Conservation (phyloP, 2,329 filamentous ascomycete species). For the Thielaviopsis populi region DNA sequence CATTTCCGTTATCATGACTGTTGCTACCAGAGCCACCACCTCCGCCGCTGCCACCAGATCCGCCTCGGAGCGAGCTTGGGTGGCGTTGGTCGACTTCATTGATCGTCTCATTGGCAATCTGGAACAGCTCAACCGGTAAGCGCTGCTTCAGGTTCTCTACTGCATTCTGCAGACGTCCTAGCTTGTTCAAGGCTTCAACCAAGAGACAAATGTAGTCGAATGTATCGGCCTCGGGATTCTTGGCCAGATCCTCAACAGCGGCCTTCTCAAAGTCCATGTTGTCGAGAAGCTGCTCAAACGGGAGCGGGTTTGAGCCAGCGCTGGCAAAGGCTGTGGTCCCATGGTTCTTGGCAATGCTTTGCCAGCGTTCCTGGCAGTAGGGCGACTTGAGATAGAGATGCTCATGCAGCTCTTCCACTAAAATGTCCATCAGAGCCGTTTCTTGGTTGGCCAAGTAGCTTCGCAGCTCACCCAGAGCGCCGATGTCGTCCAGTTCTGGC, state of each 20-base stretch:
- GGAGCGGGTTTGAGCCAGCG: slow-evolving; percentile 28
- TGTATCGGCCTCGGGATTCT: slow-evolving; percentile 88
- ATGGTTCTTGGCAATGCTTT: slow-evolving; percentile 57
- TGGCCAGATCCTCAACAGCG: slow-evolving; percentile 72
- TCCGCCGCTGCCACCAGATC: slow-evolving; percentile 32
- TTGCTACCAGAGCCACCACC: too few species aligned
- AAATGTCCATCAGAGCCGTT: slow-evolving; percentile 75
- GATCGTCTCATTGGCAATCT: slow-evolving; percentile 87
- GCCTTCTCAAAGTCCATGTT: slow-evolving; percentile 43
- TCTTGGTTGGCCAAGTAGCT: slow-evolving; percentile 90
- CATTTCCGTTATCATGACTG: slow-evolving; percentile 47
- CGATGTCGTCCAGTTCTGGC: slow-evolving; percentile 82
- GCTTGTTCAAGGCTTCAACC: slow-evolving; percentile 77
- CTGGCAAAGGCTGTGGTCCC: slow-evolving; percentile 37
- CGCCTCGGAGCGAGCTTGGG: slow-evolving; percentile 58
- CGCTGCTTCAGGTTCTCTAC: slow-evolving; percentile 86
- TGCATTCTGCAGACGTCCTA: slow-evolving; percentile 71
- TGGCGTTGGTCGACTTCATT: slow-evolving; percentile 86
- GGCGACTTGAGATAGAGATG: slow-evolving; percentile 96
- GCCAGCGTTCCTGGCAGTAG: slow-evolving; percentile 94
- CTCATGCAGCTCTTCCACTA: slow-evolving; percentile 94
- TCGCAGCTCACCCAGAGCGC: slow-evolving; percentile 70
- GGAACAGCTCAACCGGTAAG: slow-evolving; percentile 83
- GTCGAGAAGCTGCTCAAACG: slow-evolving; percentile 47
- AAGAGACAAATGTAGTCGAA: slow-evolving; percentile 85